Base-by-base conservation (phyloP, 306 rosid genomes). In the Canavalia ensiformis region DNA sequence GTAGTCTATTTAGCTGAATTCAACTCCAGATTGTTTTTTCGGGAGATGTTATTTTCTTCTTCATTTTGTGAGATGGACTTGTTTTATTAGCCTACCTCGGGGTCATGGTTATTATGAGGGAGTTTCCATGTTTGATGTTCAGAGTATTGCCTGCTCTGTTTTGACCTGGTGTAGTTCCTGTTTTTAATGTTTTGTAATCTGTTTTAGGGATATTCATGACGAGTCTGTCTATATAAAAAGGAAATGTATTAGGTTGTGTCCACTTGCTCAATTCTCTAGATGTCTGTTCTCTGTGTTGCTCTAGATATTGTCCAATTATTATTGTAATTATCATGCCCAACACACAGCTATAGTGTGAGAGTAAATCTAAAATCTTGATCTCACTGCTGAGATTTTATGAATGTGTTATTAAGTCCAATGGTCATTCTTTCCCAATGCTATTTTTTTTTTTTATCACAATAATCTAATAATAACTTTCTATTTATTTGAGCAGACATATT, bases 401-500 rank as follows among this genome's bases (percentile, higher is more conserved):
- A 73, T 46, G 42, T 73, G 37, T 18, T 57, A 18, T 62, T 68
- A 39, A 8, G 69, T 69, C 54, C 65, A 63, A 18, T 54, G 76
- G 66, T 34, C 74, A 47, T 57, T 57, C 52, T 79, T 72, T 45
- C 45, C 56, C 63, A 8, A 65, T 31, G 56, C 28, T 62, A 25
- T 9, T 66, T 65, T 57, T 49, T 47, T 29, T 45, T 54, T 52
- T 3, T 10, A 62, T 59, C 62, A n/a, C 7, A 67, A 33, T 66
- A 33, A 7, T 74, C 78, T 59, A 46, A 47, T 28, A 71, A 39
- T 72, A 54, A 54, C 76, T 39, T 13, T 68, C 69, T 78, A 46
- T 78, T 72, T 42, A 51, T 82, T 71, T 39, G 68, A 58, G 79
- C 91, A 95, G 99, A 87, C 93, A 18, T 88, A 89, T 85, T 93